Base-by-base conservation (phyloP, 2,329 filamentous ascomycete genomes). In the Aspergillus niger region DNA sequence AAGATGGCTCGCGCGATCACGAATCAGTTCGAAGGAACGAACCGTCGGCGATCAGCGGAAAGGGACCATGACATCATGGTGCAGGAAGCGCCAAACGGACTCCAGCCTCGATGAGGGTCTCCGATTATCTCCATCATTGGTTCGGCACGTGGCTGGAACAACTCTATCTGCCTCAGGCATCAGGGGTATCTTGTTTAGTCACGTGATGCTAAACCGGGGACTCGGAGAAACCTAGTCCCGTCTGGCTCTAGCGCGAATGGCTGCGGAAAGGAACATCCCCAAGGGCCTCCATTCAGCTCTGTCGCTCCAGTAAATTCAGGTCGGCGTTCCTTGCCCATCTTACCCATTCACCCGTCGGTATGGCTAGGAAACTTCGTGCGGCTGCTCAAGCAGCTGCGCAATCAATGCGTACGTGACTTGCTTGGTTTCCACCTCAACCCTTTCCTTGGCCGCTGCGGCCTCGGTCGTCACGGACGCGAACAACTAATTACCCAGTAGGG, bases 331-430 rank as follows among this genome's bases (percentile, higher is more conserved):
- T 47, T 47, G 43, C 58, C 52, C 30, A 58, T 59, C 53, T 48
- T 26, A 48, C 57, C 30, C 57, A 41, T 41, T 56, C 36, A 54
- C 24, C 24, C 47, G 41, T 61, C 63, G 59, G 17, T 17, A 82
- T 82, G 80, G 75, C 78, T 58, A 73, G 79, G 67, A 80, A 78
- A 65, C 72, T 74, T 51, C 72, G 79, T 67, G 76, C 77, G 55
- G 80, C 79, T 67, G 79, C 79, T 17, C 78, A 80, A 64, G 79
- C 78, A 65, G 79, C 79, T 62, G 76, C 76, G n/a, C 74, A 79
- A 63, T 80, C 77, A 28, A 72, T 80, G 65, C 77, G 79, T 81
- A 69, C 65, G 77, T 72, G 8, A 57, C 53, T 36, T 24, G 8
- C 15, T 38, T 13, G 20, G 5, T 13, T 44, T 44, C n/a, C 32